Evolutionary conservation across 2,329 filamentous ascomycete genomes (phyloP), one percentile per base, ranked within the genome.

Genomic region (Fonsecaea monophora): DNA sequence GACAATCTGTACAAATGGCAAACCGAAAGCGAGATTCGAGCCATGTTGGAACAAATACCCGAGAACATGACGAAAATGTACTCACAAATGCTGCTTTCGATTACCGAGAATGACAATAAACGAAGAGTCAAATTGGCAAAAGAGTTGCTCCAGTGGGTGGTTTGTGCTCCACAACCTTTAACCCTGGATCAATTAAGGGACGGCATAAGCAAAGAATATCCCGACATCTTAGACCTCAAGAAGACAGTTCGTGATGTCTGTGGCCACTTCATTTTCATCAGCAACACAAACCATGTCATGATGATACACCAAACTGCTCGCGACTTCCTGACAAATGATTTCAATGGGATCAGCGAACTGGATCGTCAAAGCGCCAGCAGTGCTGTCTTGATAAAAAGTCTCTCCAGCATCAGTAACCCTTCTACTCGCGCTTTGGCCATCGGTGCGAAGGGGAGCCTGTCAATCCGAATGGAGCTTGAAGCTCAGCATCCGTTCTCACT

Each of bases 251-350:
- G 48, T 12, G 67, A 74, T 32, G 62, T 75, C 15, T 77, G 75
- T 63, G 72, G 75, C 3, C 64, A 74, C 40, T 74, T 77, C 50
- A 64, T 77, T 15, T 58, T 72, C 2, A 64, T 76, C 34, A 72
- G 76, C 57, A 67, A 62, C 15, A 68, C 56, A 1, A 55, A 56
- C 4, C 65, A 57, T 32, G 65, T 75, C 25, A 63, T 66, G 12
- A 65, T 74, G 55, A 68, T 77, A 15, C 75, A 77, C 67, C 60
- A 72, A 65, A 75, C 74, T 32, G 75, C 74, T 10, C 60, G 71
- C 2, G 71, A 76, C 30, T 76, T 61, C 68, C 59, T 67, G 15
- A 61, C 56, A 3, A 58, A 48, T 4, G 25, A n/a, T 7, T 60
- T 38, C 18, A 54, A 56, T 8, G 53, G 50, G 18, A 2, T 25